Conservation (phyloP, 805 yeast genomes). For the Cyberlindnera maritima region DNA sequence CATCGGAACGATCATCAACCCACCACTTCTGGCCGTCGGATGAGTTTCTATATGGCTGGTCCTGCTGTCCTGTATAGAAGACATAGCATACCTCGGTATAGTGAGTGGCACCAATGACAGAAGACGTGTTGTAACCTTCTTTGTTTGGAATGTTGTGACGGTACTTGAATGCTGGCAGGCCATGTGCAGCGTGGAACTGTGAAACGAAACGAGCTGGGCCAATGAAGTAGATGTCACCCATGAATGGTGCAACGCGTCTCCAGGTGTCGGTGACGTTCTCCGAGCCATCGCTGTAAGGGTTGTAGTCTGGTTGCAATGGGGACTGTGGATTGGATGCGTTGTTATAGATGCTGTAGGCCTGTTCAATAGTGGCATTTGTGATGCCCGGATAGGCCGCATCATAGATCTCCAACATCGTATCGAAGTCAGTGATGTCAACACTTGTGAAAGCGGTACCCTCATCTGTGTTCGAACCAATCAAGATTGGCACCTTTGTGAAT, state of each 20-base stretch:
- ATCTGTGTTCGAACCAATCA: conserved; percentile 26
- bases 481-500: conserved; percentile 20
- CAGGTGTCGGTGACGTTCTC: conserved; percentile 1
- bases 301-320: conserved; percentile 17
- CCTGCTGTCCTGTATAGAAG: conserved; percentile 9
- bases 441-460: conserved; percentile 17
- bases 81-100: conserved; percentile 12
- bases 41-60: conserved; percentile 5
- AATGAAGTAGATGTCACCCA: conserved; percentile 14
- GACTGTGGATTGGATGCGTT: conserved; percentile 3
- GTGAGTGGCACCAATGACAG: conserved; percentile 8
- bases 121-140: conserved; percentile 6
- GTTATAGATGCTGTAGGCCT: conserved; percentile 2
- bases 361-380: conserved; percentile 10
- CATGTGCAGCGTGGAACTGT: conserved; percentile 3
- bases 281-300: not conserved
- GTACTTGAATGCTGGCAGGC: conserved; percentile 10
- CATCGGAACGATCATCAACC: conserved; percentile 6
- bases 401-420: conserved; percentile 1
- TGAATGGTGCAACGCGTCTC: conserved; percentile 6
- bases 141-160: conserved; percentile 13
- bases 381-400: conserved; percentile 3
- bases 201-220: conserved; percentile 15
- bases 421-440: not conserved
- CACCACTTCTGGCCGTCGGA: conserved; percentile 15